These are phyloP conservation scores for Lomentospora prolificans DNA, from an alignment of 2,329 filamentous ascomycete species.

Conservation along the genomic window DNA sequence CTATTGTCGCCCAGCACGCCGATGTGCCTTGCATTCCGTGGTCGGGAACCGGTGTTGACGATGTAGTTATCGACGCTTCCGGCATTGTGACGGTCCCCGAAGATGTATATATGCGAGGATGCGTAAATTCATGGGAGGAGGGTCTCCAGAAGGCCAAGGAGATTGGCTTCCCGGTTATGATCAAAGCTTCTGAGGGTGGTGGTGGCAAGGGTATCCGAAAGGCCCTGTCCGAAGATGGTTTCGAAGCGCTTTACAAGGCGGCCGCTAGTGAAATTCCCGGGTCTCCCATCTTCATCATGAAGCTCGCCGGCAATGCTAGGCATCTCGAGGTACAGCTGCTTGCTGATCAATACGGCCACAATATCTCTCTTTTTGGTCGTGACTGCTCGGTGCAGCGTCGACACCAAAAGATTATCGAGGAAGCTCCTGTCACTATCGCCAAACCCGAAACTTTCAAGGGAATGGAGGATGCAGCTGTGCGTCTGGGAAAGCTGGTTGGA, in stretches of 20 bases:
- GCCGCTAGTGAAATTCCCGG: conserved; percentile 96
- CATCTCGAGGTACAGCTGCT: conserved; percentile 96
- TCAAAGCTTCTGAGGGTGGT: conserved; percentile 99
- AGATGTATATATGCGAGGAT: conserved; percentile 78
- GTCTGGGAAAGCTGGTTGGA: conserved; percentile 85
- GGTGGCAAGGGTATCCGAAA: conserved; percentile 99
- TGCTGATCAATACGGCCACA: conserved; percentile 98
- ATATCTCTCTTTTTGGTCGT: conserved; percentile 96
- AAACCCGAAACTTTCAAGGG: conserved; percentile 80
- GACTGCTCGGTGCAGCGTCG: conserved; percentile 97
- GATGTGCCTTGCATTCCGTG: conserved; percentile 97
- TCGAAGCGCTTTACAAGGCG: conserved; percentile 82
- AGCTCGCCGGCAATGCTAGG: conserved; percentile 89
- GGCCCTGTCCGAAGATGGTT: conserved; percentile 75
- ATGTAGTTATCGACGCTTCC: conserved; percentile 66
- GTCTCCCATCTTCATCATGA: conserved; percentile 99
- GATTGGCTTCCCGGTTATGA: conserved; percentile 99
- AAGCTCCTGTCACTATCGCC: conserved; percentile 94
- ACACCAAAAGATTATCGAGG: conserved; percentile 99
- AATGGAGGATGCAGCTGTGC: conserved; percentile 95
- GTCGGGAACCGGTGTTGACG: conserved; percentile 86
- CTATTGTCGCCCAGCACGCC: conserved; percentile 96
- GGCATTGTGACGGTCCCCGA: conserved; percentile 91
- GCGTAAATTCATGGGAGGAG: conserved; percentile 81
- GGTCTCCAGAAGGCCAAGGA: conserved; percentile 75